Conservation (phyloP, 2,329 filamentous ascomycete genomes). For the Colletotrichum graminicola region DNA sequence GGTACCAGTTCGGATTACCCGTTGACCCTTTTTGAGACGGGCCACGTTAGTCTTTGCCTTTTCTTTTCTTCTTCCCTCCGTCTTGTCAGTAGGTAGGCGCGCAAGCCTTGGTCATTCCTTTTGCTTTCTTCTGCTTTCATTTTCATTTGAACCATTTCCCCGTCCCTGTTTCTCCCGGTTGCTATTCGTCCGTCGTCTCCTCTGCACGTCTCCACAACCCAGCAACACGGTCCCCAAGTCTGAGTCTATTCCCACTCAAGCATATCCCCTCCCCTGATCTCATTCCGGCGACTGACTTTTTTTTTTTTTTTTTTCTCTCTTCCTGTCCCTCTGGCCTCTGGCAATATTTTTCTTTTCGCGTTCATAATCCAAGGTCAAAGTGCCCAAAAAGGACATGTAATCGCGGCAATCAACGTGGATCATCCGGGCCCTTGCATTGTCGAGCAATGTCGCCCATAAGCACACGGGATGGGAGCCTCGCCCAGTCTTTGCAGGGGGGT, state of each 20-base stretch:
- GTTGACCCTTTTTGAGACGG: conserved; percentile 3
- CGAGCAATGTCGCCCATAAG: conserved; percentile 21
- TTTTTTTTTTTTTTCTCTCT: conserved; percentile 15
- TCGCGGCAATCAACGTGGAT: conserved; percentile 18
- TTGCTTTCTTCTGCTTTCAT: conserved; percentile 24
- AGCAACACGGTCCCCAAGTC: conserved; percentile 7
- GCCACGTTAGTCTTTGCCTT: conserved; percentile 14
- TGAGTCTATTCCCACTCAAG: conserved; percentile 5
- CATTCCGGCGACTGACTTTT: conserved; percentile 3
- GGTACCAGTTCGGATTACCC: conserved; percentile 3
- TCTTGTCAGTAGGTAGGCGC: neutral
- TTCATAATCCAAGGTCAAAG: neutral
- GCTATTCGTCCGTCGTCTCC: conserved; percentile 5
- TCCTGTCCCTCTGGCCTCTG: neutral
- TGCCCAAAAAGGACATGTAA: neutral
- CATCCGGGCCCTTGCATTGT: conserved; percentile 33
- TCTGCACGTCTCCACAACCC: conserved; percentile 10
- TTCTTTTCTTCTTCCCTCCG: conserved; percentile 8
- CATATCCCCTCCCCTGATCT: neutral
- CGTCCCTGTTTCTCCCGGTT: neutral
- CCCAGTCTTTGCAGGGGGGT: conserved; percentile 13
- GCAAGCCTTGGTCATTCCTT: conserved; percentile 11
- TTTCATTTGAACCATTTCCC: conserved; percentile 11
- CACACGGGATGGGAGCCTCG: conserved; percentile 7
- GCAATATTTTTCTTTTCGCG: neutral